Evolutionary conservation across 2,329 filamentous ascomycete species (phyloP), one percentile per base, ranked within the genome.

Genomic region (Scleromitrula shiraiana): DNA sequence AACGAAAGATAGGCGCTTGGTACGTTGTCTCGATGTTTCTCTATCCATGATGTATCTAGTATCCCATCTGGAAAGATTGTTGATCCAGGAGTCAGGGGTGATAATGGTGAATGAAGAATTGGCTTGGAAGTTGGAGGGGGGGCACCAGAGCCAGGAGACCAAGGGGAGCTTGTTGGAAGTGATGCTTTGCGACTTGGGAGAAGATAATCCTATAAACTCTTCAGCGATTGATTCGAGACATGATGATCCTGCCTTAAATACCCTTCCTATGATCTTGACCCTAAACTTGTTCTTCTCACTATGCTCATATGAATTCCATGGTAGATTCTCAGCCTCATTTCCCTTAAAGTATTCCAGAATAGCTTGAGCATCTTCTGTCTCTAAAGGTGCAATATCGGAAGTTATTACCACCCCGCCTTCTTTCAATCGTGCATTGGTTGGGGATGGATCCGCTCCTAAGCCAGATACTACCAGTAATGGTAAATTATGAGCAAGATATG

Each of bases 1-100:
- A 94, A 93, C 55, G 83, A 85, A 26, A 95, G 66, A 56, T 88
- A 83, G 22, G 88, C 76, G 52, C 88, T 85, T 2, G 91, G 91
- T 19, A 97, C 75, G 15, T 88, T 72, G 43, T 85, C 73, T 62
- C 95, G 90, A 64, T 97, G 91, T 65, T 97, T 98, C 51, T 79
- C 78, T 46, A 95, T 73, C 91, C 91, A 98, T 52, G 78, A 68
- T 17, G 83, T 76, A 51, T 89, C 81, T 64, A 96, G 80, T 50
- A 96, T 71, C 4, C 91, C 93, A 67, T 97, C 93, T 7, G 91
- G 90, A 62, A 93, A 97, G 2, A 94, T 75, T 2, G 80, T 73
- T 7, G 91, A 95, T 7, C 76, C 77, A 3, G 90, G 89, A 32
- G 86, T 93, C 24, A 97, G 74, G 1, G 91, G 93, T 2, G 93